These are phyloP conservation scores for Xylaria sp. DNA, from an alignment of 2,329 filamentous ascomycete species.

Conservation along the genomic window DNA sequence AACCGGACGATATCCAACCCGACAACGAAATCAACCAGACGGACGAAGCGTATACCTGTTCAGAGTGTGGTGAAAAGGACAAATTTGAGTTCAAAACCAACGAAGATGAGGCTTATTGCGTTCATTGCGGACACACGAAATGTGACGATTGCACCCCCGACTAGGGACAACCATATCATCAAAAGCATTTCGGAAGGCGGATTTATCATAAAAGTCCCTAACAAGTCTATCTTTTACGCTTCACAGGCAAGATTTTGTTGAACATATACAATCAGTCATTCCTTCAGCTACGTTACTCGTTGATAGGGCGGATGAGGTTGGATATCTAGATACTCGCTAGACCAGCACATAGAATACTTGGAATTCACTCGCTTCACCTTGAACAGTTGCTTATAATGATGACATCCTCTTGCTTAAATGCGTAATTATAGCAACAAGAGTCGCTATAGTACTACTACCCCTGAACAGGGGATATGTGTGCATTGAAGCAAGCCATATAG, in stretches of 20 bases:
- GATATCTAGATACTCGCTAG: neutral
- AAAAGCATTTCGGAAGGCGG: neutral
- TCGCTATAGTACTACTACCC: too few species aligned
- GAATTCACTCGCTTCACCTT: slow-evolving; percentile 5
- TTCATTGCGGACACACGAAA: slow-evolving; percentile 26
- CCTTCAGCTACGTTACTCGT: neutral
- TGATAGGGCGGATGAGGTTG: neutral
- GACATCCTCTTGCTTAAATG: neutral
- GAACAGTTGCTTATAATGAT: neutral
- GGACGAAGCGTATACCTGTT: slow-evolving; percentile 27
- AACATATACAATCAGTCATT: neutral
- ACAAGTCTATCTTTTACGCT: neutral
- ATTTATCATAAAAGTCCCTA: neutral
- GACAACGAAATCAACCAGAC: slow-evolving; percentile 20
- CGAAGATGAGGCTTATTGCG: slow-evolving; percentile 26
- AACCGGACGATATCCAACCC: neutral
- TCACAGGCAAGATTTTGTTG: neutral
- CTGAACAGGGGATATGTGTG: too few species aligned
- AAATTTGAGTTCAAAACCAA: slow-evolving; percentile 32
- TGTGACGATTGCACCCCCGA: slow-evolving; percentile 12
- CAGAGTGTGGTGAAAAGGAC: slow-evolving; percentile 19
- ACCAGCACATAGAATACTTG: neutral
- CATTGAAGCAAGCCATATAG: too few species aligned
- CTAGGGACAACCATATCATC: neutral
- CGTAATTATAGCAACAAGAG: neutral